Conservation (phyloP, 352 stramenopile species). For the Phytophthora megakarya region DNA sequence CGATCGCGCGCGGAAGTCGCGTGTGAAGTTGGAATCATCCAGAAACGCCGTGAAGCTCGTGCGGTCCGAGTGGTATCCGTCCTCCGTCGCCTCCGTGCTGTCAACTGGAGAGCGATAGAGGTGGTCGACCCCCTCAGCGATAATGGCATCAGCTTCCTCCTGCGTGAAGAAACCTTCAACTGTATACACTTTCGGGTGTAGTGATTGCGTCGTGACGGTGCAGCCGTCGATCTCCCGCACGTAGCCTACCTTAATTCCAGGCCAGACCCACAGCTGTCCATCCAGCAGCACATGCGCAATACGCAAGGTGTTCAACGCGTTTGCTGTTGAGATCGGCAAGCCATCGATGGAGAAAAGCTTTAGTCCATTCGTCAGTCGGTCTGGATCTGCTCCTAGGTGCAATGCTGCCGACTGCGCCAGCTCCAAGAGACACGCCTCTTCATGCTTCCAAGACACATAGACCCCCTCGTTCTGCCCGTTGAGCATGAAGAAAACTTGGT, state of each 20-base stretch:
- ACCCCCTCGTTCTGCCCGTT: constrained; percentile 70
- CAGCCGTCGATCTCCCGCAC: constrained; percentile 51
- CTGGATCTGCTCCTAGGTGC: constrained; percentile 49
- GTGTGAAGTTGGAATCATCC: constrained; percentile 65
- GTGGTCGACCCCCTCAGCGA: constrained; percentile 48
- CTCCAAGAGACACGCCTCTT: constrained; percentile 48
- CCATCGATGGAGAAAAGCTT: constrained; percentile 63
- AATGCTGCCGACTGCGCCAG: constrained; percentile 44
- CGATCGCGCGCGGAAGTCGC: constrained; percentile 58
- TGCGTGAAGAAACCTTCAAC: constrained; percentile 67
- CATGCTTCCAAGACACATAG: constrained; percentile 41
- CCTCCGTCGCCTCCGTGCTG: constrained; percentile 51
- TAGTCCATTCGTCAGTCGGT: constrained; percentile 57
- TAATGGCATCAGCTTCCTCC: constrained; percentile 63
- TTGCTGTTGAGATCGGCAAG: constrained; percentile 43
- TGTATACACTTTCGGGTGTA: constrained; percentile 67
- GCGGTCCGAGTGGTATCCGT: constrained; percentile 65
- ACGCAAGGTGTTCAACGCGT: constrained; percentile 42
- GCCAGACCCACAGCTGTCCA: constrained; percentile 80
- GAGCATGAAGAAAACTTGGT: constrained; percentile 68
- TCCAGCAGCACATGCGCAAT: constrained; percentile 74
- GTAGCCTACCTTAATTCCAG: constrained; percentile 70
- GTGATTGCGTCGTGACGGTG: constrained; percentile 65
- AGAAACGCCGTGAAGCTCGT: constrained; percentile 79
- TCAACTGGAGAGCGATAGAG: constrained; percentile 66